Conservation (phyloP, 2,329 filamentous ascomycete genomes). For the Fusarium ramigenum region DNA sequence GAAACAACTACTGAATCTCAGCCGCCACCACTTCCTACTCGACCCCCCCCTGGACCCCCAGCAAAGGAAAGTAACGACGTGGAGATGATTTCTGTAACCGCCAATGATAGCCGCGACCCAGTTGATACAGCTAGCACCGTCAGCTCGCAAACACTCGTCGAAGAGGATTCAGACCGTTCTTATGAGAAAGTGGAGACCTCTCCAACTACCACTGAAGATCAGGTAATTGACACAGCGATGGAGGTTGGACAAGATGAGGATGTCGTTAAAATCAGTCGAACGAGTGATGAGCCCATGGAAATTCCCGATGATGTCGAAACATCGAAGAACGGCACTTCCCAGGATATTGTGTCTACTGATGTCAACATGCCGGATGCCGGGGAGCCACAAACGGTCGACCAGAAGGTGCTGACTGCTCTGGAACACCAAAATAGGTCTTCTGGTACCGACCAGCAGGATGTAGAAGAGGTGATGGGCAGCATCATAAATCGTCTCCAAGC, state of each 20-base stretch:
- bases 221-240: slow-evolving; percentile 41
- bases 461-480: slow-evolving; percentile 94
- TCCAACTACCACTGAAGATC: slow-evolving; percentile 25
- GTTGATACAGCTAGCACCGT: slow-evolving; percentile 56
- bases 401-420: slow-evolving; percentile 56
- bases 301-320: slow-evolving; percentile 1
- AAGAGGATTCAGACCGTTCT: slow-evolving; percentile 49
- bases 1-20: slow-evolving; percentile 38
- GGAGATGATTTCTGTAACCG: slow-evolving; percentile 48
- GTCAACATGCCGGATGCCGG: slow-evolving; percentile 45
- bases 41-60: slow-evolving; percentile 55
- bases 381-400: slow-evolving; percentile 53
- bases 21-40: slow-evolving; percentile 61
- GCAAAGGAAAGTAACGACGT: slow-evolving; percentile 44
- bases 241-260: slow-evolving; percentile 26
- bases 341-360: slow-evolving; percentile 19
- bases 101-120: slow-evolving; percentile 43
- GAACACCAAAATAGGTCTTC: slow-evolving; percentile 58
- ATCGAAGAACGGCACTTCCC: background rate
- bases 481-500: slow-evolving; percentile 91
- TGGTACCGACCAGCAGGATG: slow-evolving; percentile 84
- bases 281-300: background rate
- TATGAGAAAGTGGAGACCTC: slow-evolving; percentile 47
- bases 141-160: slow-evolving; percentile 64
- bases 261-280: slow-evolving; percentile 7